Percentiles rank a stretch among this genome's conserved stretches.
phyloP scores from a whole-genome alignment of 1,284 basidiomycete genomes.

The Ustilago nuda region DNA sequence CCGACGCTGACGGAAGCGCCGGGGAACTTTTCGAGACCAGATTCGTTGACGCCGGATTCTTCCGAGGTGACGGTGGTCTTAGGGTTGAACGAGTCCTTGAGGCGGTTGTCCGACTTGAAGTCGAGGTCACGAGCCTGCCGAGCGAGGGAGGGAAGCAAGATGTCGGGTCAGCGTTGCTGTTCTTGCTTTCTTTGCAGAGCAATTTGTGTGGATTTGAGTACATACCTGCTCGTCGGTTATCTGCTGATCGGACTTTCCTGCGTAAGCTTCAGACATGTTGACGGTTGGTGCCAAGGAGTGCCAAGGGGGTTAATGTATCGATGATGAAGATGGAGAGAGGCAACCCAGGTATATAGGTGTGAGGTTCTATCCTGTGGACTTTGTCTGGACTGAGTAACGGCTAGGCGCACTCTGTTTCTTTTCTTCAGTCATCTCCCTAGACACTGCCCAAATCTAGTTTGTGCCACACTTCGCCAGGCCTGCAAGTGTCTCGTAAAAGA shows the following conservation, averaged over 20 bases:
- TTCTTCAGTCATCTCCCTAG: background rate
- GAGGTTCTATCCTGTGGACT: background rate
- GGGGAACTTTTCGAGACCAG: slow-evolving; percentile 48
- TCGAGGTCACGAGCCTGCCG: slow-evolving; percentile 42
- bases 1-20: slow-evolving; percentile 53
- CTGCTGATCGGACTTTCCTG: slow-evolving; percentile 58
- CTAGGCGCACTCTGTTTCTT: background rate
- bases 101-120: slow-evolving; percentile 49
- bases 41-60: slow-evolving; percentile 58
- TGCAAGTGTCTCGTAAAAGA: background rate
- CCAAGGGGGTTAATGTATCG: background rate
- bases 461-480: background rate
- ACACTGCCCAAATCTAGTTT: background rate
- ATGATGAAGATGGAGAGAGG: background rate
- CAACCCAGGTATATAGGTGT: background rate
- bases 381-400: background rate
- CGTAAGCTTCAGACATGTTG: slow-evolving; percentile 61
- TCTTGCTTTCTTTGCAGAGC: background rate
- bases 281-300: background rate
- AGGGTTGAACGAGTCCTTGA: slow-evolving; percentile 52
- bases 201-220: background rate
- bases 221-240: slow-evolving; percentile 60
- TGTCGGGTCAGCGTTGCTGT: background rate
- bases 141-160: background rate
- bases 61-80: slow-evolving; percentile 54